Percentiles rank a stretch among this genome's conserved stretches.
Evolutionary conservation across 345 rosid species (phyloP).

Genomic region (Melaleuca alternifolia): DNA sequence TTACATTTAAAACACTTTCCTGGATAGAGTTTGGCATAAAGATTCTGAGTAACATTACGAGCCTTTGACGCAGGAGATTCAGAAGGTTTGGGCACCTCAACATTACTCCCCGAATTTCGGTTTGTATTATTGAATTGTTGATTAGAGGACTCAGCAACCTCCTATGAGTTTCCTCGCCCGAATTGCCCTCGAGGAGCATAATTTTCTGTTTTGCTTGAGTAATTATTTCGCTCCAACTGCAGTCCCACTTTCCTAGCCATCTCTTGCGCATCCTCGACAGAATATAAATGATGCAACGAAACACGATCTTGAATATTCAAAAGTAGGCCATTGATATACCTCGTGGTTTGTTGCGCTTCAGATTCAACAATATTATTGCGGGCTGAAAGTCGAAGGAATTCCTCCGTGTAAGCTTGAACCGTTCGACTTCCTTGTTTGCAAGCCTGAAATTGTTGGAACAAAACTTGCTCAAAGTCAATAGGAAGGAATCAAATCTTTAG

Average conservation of each 20-base stretch:
- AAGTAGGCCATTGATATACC: neutral
- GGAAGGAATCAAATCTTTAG: neutral
- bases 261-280: neutral
- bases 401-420: neutral
- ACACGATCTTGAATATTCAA: neutral
- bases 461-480: neutral
- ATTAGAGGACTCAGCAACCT: no score
- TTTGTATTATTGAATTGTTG: neutral
- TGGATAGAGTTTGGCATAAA: neutral
- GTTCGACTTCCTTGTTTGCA: neutral
- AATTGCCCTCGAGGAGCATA: no score
- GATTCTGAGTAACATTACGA: neutral
- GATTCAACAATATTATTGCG: neutral
- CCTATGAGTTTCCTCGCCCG: no score
- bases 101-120: neutral
- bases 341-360: neutral
- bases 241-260: neutral
- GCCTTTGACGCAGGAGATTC: neutral
- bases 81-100: neutral
- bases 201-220: no score
- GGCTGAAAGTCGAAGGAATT: neutral
- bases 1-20: neutral
- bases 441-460: neutral
- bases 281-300: neutral
- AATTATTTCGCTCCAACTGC: neutral